Base-by-base conservation (phyloP, 1,284 basidiomycete species). In the Sporisorium scitamineum region DNA sequence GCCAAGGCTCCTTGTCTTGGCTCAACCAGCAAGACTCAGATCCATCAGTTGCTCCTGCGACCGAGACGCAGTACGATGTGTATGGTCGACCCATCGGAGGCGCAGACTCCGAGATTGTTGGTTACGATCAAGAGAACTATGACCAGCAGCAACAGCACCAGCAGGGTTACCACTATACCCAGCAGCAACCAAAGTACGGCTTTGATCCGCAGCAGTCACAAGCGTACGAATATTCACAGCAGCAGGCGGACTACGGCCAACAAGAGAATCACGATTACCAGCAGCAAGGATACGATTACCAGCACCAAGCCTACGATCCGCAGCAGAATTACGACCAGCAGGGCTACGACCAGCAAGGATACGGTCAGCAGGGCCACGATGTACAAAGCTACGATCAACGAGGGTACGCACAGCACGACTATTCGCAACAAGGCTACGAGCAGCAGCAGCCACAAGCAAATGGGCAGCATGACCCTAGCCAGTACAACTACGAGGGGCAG, bases 1-100 rank as follows among this genome's bases (percentile, higher is more conserved):
- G 68, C n/a, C 68, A 76, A 47, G 64, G 58, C n/a, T 68, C 64
- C 5, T 27, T 71, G 20, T 55, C 58, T 13, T 75, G 73, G 73
- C 57, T 71, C 29, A 59, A 68, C 13, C 59, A 60, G 45, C 24
- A 60, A 8, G 48, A 39, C 2, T 1, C 55, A 29, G 48, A 59
- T 41, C 26, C 54, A 13, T 20, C 31, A 31, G 10, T 29, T 18
- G 37, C 54, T 16, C 32, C 53, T 4, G 51, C 16, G 24, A 37
- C 56, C 2, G 56, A 70, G 47, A 42, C 48, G 18, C 71, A 78
- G 26, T 71, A 57, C 47, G 71, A 75, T 39, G 55, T 68, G 3
- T 72, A 69, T 41, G 69, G 69, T 22, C 58, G 63, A 29, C 67
- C 67, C 10, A 67, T 75, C 14, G 66, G 50, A 13, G 6, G 20